Evolutionary conservation across 2,329 filamentous ascomycete species (phyloP), one percentile per base, ranked within the genome.

Genomic region (Cladosporium sp.): DNA sequence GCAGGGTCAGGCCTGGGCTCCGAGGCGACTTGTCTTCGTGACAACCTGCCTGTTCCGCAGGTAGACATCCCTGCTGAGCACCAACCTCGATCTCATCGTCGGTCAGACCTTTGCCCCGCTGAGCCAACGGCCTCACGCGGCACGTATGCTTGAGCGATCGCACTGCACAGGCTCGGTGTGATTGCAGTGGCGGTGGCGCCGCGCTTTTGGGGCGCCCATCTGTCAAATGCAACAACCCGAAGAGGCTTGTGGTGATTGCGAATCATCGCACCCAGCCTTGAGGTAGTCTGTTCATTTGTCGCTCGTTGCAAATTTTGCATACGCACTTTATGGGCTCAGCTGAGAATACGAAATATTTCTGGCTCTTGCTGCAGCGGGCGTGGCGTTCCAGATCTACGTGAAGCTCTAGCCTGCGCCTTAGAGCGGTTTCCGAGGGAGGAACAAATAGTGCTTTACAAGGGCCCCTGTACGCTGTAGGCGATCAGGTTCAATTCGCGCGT

Each of bases 1-100:
- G 50, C 61, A 31, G 49, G 35, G 23, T 10, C 33, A 35, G 61
- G 61, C 35, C 61, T 63, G 61, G 61, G 21, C 59, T 50, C 21
- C 28, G 28, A n/a, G 28, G 40, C 40, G 40, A 46, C n/a, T 11
- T 11, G 7, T 21, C 6, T 8, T 21, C n/a, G n/a, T 23, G 40
- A 46, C 40, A 46, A 21, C 40, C 40, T 46, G 3, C n/a, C n/a
- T 46, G 40, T 46, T 46, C 40, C 40, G 40, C 40, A 46, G 40
- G 40, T 21, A 23, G 40, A 46, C n/a, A 46, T 46, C n/a, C 40
- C n/a, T 46, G 52, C n/a, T 21, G 16, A 33, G 28, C 52, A 55
- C 28, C 10, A 21, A 31, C 26, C n/a, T 55, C 18, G 52, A 29
- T 55, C 52, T 55, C 52, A 55, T 55, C 28, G 31, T 33, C 18